phyloP scores from a whole-genome alignment of 441 rosid genomes.

The Cnidoscolus chayamansa region DNA sequence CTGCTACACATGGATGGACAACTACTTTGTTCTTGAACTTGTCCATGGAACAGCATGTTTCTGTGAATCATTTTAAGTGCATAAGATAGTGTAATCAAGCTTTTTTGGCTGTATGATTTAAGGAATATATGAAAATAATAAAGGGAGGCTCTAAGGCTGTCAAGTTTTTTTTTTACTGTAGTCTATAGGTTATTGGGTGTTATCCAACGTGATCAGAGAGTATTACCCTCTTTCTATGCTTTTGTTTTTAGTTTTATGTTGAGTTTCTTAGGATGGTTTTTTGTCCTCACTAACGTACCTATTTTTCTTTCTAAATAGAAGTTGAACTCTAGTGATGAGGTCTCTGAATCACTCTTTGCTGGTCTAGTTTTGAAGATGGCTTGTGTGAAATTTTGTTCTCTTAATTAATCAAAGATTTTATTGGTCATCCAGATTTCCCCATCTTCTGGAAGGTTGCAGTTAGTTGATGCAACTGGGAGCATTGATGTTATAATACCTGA shows the following conservation, averaged over 20 bases:
- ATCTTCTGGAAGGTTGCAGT: constrained; percentile 70
- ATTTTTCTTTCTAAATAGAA: background rate
- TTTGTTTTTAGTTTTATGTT: background rate
- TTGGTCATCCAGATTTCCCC: constrained; percentile 51
- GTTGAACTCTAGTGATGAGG: background rate
- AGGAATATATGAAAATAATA: background rate
- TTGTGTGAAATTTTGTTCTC: constrained; percentile 13
- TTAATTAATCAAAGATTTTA: constrained; percentile 25
- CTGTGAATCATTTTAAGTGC: constrained; percentile 2
- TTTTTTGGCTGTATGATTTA: background rate
- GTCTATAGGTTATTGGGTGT: background rate
- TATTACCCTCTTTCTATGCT: background rate
- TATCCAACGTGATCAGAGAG: background rate
- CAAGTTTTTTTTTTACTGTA: background rate
- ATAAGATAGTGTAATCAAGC: background rate
- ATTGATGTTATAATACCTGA: constrained; percentile 68
- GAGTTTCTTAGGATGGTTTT: background rate
- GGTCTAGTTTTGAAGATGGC: constrained; percentile 5
- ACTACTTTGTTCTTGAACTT: background rate
- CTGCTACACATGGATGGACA: too few relatives aligned
- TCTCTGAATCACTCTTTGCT: background rate
- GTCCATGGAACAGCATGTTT: background rate
- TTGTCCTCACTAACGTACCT: background rate
- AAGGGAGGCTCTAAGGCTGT: background rate
- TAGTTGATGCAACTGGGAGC: constrained; percentile 69